These are phyloP conservation scores for Phlebiopsis gigantea DNA, from an alignment of 768 basidiomycete genomes.

Conservation along the genomic window DNA sequence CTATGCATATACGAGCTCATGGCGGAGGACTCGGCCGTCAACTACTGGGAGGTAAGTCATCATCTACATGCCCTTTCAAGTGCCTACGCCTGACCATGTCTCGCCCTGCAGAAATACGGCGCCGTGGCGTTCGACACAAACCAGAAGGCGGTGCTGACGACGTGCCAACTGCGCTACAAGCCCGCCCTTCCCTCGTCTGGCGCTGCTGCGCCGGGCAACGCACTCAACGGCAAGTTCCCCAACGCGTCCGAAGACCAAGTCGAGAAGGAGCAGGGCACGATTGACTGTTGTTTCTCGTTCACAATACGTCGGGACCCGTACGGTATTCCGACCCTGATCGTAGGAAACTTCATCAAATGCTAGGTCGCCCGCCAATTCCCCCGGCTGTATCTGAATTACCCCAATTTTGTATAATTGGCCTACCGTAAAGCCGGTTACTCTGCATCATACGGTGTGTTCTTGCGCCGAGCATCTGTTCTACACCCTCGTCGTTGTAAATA, in stretches of 20 bases:
- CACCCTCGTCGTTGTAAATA: neutral
- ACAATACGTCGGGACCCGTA: constrained; percentile 80
- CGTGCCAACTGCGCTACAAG: constrained; percentile 81
- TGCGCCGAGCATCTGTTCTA: neutral
- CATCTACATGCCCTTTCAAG: neutral
- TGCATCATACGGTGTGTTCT: neutral
- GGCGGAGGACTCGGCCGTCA: constrained; percentile 95
- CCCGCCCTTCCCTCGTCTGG: constrained; percentile 47
- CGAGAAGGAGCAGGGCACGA: constrained; percentile 61
- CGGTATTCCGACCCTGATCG: constrained; percentile 88
- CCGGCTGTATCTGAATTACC: neutral
- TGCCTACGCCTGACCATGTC: too few species aligned
- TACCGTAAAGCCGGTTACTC: neutral
- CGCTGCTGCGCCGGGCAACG: constrained; percentile 24
- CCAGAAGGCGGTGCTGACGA: constrained; percentile 90
- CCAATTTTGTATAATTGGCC: neutral
- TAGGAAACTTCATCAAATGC: constrained; percentile 80
- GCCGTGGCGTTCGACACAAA: constrained; percentile 88
- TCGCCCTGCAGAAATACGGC: constrained; percentile 94
- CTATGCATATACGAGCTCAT: constrained; percentile 97
- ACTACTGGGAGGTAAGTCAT: constrained; percentile 86
- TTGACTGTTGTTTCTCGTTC: constrained; percentile 90
- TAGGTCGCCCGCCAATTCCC: constrained; percentile 6
- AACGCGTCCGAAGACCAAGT: constrained; percentile 10
- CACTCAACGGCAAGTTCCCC: constrained; percentile 2